These are phyloP conservation scores for Saccharomycopsis malanga DNA, from an alignment of 805 yeast species.

Conservation along the genomic window DNA sequence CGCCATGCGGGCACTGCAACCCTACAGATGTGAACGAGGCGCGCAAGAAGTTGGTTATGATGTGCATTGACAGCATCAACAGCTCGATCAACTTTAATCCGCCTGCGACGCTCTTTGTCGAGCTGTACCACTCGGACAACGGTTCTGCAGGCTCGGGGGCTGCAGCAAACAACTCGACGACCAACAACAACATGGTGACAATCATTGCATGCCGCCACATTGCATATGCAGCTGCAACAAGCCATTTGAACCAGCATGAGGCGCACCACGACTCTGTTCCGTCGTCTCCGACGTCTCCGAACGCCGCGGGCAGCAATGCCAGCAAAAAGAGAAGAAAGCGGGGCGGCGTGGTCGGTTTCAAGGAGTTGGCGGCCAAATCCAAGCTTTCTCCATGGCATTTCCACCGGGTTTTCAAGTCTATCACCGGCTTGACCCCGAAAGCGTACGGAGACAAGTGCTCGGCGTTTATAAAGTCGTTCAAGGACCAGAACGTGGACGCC, in stretches of 20 bases:
- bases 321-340: conserved; percentile 46
- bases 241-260: conserved; percentile 26
- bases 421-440: conserved; percentile 83
- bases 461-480: conserved; percentile 32
- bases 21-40: conserved; percentile 32
- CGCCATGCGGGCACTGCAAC: conserved; percentile 49
- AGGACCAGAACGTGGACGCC: not conserved
- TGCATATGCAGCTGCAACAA: conserved; percentile 66
- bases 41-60: conserved; percentile 30
- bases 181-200: conserved; percentile 49
- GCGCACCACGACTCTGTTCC: conserved; percentile 13
- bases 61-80: conserved; percentile 51
- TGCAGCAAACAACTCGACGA: not conserved
- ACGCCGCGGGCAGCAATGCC: conserved; percentile 17
- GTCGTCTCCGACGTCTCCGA: not conserved
- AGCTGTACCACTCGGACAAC: conserved; percentile 31
- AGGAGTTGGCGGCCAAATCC: conserved; percentile 79
- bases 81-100: conserved; percentile 49
- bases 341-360: conserved; percentile 77
- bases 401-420: conserved; percentile 81
- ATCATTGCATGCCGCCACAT: conserved; percentile 72
- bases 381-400: conserved; percentile 89
- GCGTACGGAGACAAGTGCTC: conserved; percentile 60
- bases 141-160: conserved; percentile 14
- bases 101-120: conserved; percentile 36